These are phyloP conservation scores for Tuber calosporum DNA, from an alignment of 495 filamentous ascomycete species.

Conservation along the genomic window DNA sequence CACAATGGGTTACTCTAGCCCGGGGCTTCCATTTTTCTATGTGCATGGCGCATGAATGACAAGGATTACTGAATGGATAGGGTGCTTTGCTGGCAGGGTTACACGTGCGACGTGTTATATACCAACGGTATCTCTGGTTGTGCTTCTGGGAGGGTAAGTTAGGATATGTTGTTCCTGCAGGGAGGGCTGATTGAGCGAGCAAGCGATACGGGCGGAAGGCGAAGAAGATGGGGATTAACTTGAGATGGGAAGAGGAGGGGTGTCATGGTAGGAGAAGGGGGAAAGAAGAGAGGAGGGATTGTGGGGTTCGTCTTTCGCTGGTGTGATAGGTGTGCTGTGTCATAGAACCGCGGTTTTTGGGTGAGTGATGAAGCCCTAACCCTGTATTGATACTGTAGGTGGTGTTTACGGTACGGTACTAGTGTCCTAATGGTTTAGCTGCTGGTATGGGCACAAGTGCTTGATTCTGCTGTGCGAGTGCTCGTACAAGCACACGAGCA, in stretches of 20 bases:
- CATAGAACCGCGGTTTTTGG: background rate
- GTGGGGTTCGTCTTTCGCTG: background rate
- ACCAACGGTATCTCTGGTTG: background rate
- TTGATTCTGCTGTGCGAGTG: too few species aligned
- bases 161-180: background rate
- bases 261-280: background rate
- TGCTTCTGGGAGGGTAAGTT: background rate
- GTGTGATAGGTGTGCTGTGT: too few species aligned
- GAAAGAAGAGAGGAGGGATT: background rate
- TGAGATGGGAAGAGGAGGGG: background rate
- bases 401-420: background rate
- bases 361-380: background rate
- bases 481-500: background rate
- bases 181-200: background rate
- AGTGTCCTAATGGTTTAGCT: background rate
- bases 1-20: background rate
- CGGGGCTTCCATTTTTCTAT: background rate
- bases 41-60: background rate
- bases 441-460: background rate
- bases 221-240: background rate
- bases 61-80: background rate
- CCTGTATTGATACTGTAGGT: background rate
- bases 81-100: constrained; percentile 3
- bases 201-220: background rate
- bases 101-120: constrained; percentile 4